phyloP scores from a whole-genome alignment of 2,329 filamentous ascomycete genomes.

The Pseudophaeomoniella oleicola region DNA sequence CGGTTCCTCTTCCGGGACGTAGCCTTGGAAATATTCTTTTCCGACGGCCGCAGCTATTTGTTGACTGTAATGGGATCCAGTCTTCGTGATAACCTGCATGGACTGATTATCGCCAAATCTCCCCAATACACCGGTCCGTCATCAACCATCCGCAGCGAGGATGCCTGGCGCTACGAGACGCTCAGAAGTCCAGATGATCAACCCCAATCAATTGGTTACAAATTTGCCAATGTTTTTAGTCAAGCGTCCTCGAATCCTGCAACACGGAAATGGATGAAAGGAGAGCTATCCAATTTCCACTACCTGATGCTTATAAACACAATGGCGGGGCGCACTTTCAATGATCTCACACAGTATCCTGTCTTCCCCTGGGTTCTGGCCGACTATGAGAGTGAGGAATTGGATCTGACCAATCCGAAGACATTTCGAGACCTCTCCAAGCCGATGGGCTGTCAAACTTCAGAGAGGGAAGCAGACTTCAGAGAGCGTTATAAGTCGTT shows the following conservation, averaged over 20 bases:
- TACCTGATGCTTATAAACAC: constrained; percentile 98
- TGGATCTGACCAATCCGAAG: constrained; percentile 71
- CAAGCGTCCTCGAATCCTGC: constrained; percentile 67
- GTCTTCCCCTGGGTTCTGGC: constrained; percentile 96
- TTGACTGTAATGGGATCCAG: constrained; percentile 65
- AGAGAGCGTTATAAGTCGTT: constrained; percentile 74
- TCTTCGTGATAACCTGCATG: constrained; percentile 66
- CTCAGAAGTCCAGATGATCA: constrained; percentile 53
- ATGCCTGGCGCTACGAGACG: constrained; percentile 82
- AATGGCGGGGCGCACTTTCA: constrained; percentile 92
- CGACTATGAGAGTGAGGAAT: constrained; percentile 85
- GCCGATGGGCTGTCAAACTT: constrained; percentile 86
- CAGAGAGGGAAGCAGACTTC: constrained; percentile 61
- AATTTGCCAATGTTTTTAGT: constrained; percentile 86
- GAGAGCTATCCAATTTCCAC: constrained; percentile 96
- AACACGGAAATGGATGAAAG: constrained; percentile 78
- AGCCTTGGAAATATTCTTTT: constrained; percentile 93
- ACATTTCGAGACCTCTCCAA: constrained; percentile 86
- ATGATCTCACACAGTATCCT: constrained; percentile 93
- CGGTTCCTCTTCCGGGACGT: constrained; percentile 93
- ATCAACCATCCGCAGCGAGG: constrained; percentile 62
- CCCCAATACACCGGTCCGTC: constrained; percentile 62
- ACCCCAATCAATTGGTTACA: constrained; percentile 60
- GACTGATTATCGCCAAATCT: constrained; percentile 61
- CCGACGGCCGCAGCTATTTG: constrained; percentile 88